Evolutionary conservation across 768 basidiomycete species (phyloP).

Genomic region (Tricholoma saponaceum): DNA sequence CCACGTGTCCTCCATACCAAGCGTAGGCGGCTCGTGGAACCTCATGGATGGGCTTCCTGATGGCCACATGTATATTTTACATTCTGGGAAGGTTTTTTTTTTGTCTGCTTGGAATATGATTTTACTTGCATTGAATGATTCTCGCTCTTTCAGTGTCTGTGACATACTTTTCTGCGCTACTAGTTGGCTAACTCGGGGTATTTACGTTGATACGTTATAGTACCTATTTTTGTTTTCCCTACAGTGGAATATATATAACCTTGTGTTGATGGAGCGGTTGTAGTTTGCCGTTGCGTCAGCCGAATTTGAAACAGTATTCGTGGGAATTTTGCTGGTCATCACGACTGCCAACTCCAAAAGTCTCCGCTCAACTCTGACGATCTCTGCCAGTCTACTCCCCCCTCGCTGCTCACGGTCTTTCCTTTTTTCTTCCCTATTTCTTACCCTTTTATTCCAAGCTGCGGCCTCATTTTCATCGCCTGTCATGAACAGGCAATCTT

Average conservation of each 20-base stretch:
- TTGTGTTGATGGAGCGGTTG: background rate
- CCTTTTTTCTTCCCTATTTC: background rate
- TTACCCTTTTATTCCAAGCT: background rate
- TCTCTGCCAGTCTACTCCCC: background rate
- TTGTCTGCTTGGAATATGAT: background rate
- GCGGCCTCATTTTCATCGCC: background rate
- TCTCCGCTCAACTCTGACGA: too few species aligned
- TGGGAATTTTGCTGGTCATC: background rate
- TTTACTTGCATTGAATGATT: background rate
- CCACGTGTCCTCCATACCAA: background rate
- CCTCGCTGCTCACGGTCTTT: background rate
- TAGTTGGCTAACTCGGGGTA: background rate
- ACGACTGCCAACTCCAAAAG: background rate
- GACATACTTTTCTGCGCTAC: background rate
- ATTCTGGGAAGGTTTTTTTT: background rate
- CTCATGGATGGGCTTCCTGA: constrained; percentile 1
- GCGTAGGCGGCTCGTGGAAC: background rate
- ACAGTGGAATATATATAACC: background rate
- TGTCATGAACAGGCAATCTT: constrained; percentile 31
- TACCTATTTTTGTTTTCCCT: background rate
- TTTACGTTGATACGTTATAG: background rate
- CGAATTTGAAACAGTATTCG: background rate
- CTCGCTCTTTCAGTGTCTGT: background rate
- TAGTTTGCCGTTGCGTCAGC: background rate
- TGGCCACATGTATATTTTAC: background rate